Evolutionary conservation across 2,329 filamentous ascomycete species (phyloP).

Genomic region (Cladosporium sp.): DNA sequence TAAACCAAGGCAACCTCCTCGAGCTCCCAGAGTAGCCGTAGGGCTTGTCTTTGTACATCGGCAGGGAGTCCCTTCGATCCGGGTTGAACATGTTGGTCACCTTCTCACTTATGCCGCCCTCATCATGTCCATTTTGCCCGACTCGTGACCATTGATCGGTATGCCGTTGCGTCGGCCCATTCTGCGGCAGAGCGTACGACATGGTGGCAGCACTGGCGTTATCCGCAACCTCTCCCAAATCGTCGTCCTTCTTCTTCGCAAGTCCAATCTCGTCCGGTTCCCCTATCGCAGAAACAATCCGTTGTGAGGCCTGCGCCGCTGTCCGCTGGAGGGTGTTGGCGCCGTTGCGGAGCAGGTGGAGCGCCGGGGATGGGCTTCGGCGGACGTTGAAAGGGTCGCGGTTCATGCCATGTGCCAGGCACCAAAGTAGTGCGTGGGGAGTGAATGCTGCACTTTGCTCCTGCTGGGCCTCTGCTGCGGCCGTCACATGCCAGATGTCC

Average conservation of each 20-base stretch:
- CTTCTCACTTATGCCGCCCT: conserved; percentile 51
- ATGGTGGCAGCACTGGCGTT: conserved; percentile 22
- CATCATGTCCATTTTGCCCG: conserved; percentile 23
- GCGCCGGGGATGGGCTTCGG: conserved; percentile 19
- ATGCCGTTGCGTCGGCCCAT: conserved; percentile 38
- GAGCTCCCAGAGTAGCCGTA: conserved; percentile 58
- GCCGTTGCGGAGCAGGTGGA: conserved; percentile 18
- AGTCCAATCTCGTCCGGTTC: conserved; percentile 3
- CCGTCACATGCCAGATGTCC: conserved; percentile 13
- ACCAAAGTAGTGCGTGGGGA: too few species aligned
- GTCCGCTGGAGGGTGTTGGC: conserved; percentile 12
- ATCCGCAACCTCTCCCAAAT: neutral
- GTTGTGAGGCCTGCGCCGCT: conserved; percentile 6
- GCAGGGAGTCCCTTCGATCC: conserved; percentile 54
- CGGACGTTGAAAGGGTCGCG: conserved; percentile 43
- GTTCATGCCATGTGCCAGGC: conserved; percentile 32
- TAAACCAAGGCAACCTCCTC: conserved; percentile 54
- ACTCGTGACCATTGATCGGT: conserved; percentile 23
- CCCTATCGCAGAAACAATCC: conserved; percentile 12
- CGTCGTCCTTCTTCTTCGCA: conserved; percentile 11
- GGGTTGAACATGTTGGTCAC: conserved; percentile 60
- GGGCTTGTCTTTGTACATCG: conserved; percentile 99
- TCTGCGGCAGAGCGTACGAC: conserved; percentile 38
- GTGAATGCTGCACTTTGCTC: neutral
- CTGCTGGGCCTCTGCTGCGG: neutral